Evolutionary conservation across 2,329 filamentous ascomycete species (phyloP), one percentile per base, ranked within the genome.

Genomic region (Aspergillus aculeatinus): DNA sequence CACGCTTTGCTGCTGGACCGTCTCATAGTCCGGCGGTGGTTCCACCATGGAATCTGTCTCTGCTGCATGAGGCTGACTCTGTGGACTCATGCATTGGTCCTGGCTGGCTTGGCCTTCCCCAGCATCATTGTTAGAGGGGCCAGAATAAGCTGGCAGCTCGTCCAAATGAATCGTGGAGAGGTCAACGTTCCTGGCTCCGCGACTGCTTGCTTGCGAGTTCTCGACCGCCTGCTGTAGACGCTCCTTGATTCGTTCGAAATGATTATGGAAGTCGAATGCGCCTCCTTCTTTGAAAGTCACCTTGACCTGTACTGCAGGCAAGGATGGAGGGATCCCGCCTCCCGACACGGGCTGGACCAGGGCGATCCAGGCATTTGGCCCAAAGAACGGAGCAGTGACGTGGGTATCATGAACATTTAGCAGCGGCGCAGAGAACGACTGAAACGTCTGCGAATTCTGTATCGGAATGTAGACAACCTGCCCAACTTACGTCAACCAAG

Each of bases 281-380:
- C 94, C 94, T 48, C 94, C 94, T 63, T 98, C 93, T 72, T 92
- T 93, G 81, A 98, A 98, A 23, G 89, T 92, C 69, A 97, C 83
- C 73, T 90, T 92, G 66, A 96, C 76, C 69, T 95, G 91, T 48
- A 96, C 82, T 29, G 88, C 86, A 19, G 88, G 84, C 63, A 91
- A 83, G 23, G 89, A 82, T 5, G 88, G 78, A 0, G 93, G 91
- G 54, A 97, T 90, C 53, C 91, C 91, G 42, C 95, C 95, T 39
- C 90, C 90, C 1, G 89, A 80, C 25, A 96, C 91, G 1, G 94
- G 92, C 68, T 89, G 89, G 60, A 96, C 87, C 49, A 89, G 80
- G 25, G 90, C 89, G 58, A 87, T 87, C 93, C 93, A 98, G 65
- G 90, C 89, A 81, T 96, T 97, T 4, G 92, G 89, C 21, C 94